Conservation (phyloP, 2,329 filamentous ascomycete genomes). For the Chalaropsis ovoidea region DNA sequence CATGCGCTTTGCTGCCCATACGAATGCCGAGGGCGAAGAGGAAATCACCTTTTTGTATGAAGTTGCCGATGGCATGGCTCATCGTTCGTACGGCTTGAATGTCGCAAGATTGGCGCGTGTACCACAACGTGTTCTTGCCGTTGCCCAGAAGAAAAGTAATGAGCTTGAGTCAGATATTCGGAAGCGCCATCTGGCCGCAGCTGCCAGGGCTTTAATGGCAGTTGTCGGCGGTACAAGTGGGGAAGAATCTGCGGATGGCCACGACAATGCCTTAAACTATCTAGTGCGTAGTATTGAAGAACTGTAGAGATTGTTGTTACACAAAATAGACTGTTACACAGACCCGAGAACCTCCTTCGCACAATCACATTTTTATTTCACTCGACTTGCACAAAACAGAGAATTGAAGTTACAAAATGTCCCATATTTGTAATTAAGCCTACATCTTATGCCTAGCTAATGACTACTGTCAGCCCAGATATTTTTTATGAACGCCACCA, state of each 20-base stretch:
- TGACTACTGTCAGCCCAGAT: neutral
- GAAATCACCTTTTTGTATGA: conserved; percentile 92
- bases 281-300: conserved; percentile 50
- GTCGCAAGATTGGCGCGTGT: conserved; percentile 79
- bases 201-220: conserved; percentile 31
- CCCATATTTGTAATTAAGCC: neutral
- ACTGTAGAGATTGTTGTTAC: conserved; percentile 35
- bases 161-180: conserved; percentile 68
- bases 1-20: conserved; percentile 65
- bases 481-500: neutral
- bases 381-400: too few species aligned
- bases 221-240: conserved; percentile 32
- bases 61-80: conserved; percentile 79
- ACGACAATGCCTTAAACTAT: conserved; percentile 41
- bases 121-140: conserved; percentile 63
- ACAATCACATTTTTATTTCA: neutral
- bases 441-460: neutral
- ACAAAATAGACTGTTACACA: neutral
- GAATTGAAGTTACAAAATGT: neutral
- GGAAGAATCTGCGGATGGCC: neutral
- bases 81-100: conserved; percentile 89
- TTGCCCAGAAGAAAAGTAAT: conserved; percentile 67
- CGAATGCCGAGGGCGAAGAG: conserved; percentile 41
- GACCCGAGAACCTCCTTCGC: neutral
- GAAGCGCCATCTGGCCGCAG: conserved; percentile 44